These are phyloP conservation scores for Crithidia bombi DNA, from an alignment of 208 protist genomes.

Conservation along the genomic window DNA sequence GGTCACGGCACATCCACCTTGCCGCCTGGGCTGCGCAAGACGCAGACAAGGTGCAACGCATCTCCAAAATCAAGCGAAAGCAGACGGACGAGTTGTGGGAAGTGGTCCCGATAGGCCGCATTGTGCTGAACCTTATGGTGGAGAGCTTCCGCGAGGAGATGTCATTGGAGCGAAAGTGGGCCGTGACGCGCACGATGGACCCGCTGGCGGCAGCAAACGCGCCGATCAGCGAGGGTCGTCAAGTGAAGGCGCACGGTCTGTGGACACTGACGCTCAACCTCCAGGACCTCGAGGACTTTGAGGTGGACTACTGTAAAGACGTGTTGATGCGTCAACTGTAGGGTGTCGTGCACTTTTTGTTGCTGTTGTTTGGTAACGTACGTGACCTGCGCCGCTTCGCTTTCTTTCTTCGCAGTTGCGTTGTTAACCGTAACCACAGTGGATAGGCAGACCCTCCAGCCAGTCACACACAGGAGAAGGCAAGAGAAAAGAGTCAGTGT, in stretches of 20 bases:
- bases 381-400: not conserved
- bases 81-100: slow-evolving; percentile 88
- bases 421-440: not conserved
- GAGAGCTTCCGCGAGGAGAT: slow-evolving; percentile 79
- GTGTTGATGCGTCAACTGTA: slow-evolving; percentile 77
- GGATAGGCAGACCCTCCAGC: no score
- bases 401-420: slow-evolving; percentile 15
- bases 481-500: no score
- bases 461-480: no score
- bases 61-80: slow-evolving; percentile 78
- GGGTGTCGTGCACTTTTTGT: not conserved
- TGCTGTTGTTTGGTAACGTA: not conserved
- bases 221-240: slow-evolving; percentile 84
- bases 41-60: slow-evolving; percentile 69
- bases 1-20: slow-evolving; percentile 87
- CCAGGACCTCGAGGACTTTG: slow-evolving; percentile 92
- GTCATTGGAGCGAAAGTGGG: slow-evolving; percentile 89
- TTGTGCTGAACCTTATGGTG: slow-evolving; percentile 89
- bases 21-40: slow-evolving; percentile 91
- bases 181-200: slow-evolving; percentile 85
- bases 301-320: slow-evolving; percentile 93
- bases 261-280: slow-evolving; percentile 92
- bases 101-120: slow-evolving; percentile 85
- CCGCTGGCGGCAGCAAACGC: slow-evolving; percentile 76
- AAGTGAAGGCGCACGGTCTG: slow-evolving; percentile 79